phyloP scores from a whole-genome alignment of 2,329 filamentous ascomycete species.

The Nothopassalora personata region DNA sequence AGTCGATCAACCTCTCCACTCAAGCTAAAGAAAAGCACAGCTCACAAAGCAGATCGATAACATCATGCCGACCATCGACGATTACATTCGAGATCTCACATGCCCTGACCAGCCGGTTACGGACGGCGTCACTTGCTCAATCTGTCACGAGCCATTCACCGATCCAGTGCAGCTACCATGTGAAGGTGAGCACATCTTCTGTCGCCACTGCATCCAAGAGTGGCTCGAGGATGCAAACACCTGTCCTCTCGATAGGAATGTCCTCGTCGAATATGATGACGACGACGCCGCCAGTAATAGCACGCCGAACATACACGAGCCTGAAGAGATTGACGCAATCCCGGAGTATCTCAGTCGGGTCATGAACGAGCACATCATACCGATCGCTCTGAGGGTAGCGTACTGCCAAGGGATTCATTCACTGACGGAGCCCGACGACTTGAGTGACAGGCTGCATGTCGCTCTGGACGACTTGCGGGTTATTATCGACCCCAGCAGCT shows the following conservation, averaged over 20 bases:
- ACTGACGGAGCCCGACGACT: neutral
- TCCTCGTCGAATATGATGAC: neutral
- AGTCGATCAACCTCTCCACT: neutral
- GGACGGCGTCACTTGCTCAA: neutral
- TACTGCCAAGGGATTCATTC: neutral
- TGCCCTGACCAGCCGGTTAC: neutral
- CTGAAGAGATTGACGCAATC: neutral
- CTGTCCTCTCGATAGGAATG: neutral
- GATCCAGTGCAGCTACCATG: neutral
- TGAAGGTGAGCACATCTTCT: neutral
- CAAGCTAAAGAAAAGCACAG: neutral
- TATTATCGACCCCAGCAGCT: neutral
- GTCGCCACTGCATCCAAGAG: neutral
- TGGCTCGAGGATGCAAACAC: neutral
- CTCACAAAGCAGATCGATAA: neutral
- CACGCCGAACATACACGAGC: neutral
- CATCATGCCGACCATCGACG: neutral
- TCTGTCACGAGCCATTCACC: neutral
- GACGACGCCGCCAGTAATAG: neutral
- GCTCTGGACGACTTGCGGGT: neutral
- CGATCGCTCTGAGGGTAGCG: neutral
- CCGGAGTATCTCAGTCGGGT: neutral
- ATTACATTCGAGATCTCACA: neutral
- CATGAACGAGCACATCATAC: neutral
- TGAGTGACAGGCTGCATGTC: neutral